Evolutionary conservation across 208 protist genomes (phyloP).

Genomic region (Endotrypanum monterogeii): DNA sequence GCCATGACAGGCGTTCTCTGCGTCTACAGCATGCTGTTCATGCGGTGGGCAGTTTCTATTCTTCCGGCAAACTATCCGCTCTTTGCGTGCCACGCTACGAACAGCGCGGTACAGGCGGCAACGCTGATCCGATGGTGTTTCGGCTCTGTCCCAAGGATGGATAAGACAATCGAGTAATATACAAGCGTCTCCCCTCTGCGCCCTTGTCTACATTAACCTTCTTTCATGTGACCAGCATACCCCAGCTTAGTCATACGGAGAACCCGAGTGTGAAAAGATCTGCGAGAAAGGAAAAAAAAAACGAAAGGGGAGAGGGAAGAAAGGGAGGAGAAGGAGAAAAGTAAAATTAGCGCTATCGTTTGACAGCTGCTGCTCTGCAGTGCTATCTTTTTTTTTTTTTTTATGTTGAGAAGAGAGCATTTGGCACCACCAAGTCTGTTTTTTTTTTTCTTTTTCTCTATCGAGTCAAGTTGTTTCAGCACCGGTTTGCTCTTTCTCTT

Average conservation of each 20-base stretch:
- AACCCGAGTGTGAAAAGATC: not conserved
- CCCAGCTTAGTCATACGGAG: not conserved
- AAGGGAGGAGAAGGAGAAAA: too few species aligned
- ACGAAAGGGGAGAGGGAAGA: too few species aligned
- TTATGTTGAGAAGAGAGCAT: not conserved
- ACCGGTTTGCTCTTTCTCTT: too few species aligned
- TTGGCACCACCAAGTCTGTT: not conserved
- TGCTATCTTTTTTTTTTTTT: not conserved
- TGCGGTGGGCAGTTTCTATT: slow-evolving; percentile 87
- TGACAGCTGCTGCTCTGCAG: not conserved
- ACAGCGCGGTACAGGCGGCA: slow-evolving; percentile 68
- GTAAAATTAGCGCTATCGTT: not conserved
- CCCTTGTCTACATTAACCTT: not conserved
- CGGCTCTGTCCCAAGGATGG: slow-evolving; percentile 14
- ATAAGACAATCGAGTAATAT: slow-evolving; percentile 31
- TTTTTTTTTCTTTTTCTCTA: too few species aligned
- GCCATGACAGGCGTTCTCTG: slow-evolving; percentile 79
- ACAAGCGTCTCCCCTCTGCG: not conserved
- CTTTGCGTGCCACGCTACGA: slow-evolving; percentile 83
- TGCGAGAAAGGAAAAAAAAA: too few species aligned
- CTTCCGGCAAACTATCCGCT: slow-evolving; percentile 88
- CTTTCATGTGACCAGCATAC: not conserved
- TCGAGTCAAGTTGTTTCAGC: too few species aligned
- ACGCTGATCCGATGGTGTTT: slow-evolving; percentile 57
- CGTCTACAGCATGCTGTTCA: slow-evolving; percentile 81